Evolutionary conservation across 805 yeast species (phyloP).

Genomic region (Lachancea fermentati): DNA sequence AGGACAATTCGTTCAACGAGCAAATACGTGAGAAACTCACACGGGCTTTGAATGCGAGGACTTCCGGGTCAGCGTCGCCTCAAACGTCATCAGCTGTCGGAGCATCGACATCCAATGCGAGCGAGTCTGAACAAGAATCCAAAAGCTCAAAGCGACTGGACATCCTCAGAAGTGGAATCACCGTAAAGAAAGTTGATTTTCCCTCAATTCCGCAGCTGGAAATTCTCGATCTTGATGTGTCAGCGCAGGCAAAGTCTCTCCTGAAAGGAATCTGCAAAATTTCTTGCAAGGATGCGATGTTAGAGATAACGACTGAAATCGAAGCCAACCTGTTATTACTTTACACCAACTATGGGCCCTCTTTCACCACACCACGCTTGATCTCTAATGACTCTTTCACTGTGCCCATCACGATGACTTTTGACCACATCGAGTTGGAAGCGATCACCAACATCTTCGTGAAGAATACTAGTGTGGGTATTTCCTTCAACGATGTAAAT

Average conservation of each 20-base stretch:
- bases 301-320: conserved; percentile 31
- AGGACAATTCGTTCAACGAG: conserved; percentile 29
- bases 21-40: conserved; percentile 26
- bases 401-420: conserved; percentile 33
- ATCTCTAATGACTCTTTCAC: conserved; percentile 31
- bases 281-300: conserved; percentile 28
- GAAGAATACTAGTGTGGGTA: conserved; percentile 29
- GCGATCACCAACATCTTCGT: conserved; percentile 33
- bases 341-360: conserved; percentile 24
- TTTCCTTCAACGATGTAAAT: conserved; percentile 34
- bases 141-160: conserved; percentile 18
- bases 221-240: conserved; percentile 31
- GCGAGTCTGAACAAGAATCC: conserved; percentile 9
- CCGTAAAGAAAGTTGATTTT: conserved; percentile 27
- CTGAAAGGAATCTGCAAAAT: conserved; percentile 33
- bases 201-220: conserved; percentile 29
- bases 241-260: conserved; percentile 29
- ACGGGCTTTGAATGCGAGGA: conserved; percentile 21
- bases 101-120: conserved; percentile 3
- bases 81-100: neutral
- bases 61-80: conserved; percentile 1
- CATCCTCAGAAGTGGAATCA: conserved; percentile 28
- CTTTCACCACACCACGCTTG: conserved; percentile 29
- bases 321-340: conserved; percentile 31
- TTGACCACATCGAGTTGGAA: conserved; percentile 29